Percentiles rank a stretch among this genome's conserved stretches.
Evolutionary conservation across 2,329 filamentous ascomycete species (phyloP).

Genomic region (Aspergillus sp.): DNA sequence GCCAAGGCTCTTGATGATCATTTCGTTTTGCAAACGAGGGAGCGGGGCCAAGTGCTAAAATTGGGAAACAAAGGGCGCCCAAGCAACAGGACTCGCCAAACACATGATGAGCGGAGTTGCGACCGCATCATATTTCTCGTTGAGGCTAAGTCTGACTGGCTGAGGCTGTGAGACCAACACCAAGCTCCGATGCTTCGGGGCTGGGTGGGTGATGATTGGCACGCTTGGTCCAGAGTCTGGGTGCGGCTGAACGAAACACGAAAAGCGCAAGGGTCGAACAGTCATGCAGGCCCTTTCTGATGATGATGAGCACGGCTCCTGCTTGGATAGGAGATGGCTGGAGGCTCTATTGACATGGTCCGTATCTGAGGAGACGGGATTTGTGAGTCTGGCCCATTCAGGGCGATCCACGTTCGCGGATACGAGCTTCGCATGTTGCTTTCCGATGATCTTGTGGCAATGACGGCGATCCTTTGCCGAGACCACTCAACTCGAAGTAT

Average conservation of each 20-base stretch:
- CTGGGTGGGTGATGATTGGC: neutral
- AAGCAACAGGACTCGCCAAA: neutral
- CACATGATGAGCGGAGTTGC: neutral
- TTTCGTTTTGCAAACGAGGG: neutral
- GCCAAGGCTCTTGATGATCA: neutral
- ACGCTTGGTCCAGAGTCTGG: neutral
- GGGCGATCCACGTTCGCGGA: neutral
- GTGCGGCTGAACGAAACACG: conserved; percentile 15
- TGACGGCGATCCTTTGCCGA: neutral
- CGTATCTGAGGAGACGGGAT: conserved; percentile 5
- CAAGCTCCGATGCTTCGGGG: neutral
- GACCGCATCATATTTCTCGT: neutral
- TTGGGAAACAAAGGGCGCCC: neutral
- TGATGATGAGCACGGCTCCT: conserved; percentile 4
- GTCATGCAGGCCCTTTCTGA: neutral
- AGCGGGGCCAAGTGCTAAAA: neutral
- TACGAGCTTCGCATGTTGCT: neutral
- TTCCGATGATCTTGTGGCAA: neutral
- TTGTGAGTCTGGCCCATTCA: neutral
- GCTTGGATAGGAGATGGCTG: neutral
- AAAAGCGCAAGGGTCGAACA: neutral
- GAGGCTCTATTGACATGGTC: neutral
- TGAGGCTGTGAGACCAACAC: neutral
- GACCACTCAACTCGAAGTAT: neutral
- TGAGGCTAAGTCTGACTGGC: conserved; percentile 6